Percentiles rank a stretch among this genome's conserved stretches.
phyloP scores from a whole-genome alignment of 257 asterid species.

The Solanum chiquidenum region DNA sequence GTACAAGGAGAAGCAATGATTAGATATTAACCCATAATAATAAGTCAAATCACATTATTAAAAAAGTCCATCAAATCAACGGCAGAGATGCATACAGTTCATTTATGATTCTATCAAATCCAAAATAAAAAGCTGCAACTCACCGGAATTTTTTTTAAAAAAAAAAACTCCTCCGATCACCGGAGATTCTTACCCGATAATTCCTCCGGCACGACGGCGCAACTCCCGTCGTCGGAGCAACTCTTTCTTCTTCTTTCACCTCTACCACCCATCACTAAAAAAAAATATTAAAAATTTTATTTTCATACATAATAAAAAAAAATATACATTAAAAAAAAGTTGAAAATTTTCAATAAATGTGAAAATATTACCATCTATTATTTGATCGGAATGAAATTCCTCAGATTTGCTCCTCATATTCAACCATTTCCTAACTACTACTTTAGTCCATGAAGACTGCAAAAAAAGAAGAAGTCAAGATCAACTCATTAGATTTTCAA shows the following conservation, averaged over 20 bases:
- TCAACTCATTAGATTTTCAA: neutral
- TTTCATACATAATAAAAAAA: neutral
- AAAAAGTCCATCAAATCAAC: neutral
- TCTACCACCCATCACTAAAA: conserved; percentile 16
- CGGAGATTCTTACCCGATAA: conserved; percentile 37
- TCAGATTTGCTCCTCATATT: conserved; percentile 36
- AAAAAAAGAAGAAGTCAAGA: neutral
- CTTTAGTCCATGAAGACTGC: conserved; percentile 69
- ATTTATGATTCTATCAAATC: neutral
- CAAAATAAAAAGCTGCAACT: neutral
- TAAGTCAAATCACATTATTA: conserved; percentile 2
- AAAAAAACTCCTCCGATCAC: neutral
- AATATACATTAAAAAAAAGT: neutral
- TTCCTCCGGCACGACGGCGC: conserved; percentile 81
- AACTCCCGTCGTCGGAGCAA: conserved; percentile 53
- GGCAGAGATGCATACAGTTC: neutral
- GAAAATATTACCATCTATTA: conserved; percentile 25
- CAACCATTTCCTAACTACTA: conserved; percentile 62
- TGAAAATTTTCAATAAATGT: neutral
- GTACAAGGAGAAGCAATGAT: neutral
- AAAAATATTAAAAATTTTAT: neutral
- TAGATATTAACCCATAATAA: neutral
- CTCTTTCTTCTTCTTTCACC: conserved; percentile 51
- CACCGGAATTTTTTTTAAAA: neutral
- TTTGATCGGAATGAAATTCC: conserved; percentile 58